A percentile compares a stretch with the other conserved stretches of the same genome.
Conservation (phyloP, 148 eudicot species). For the Chenopodium berlandieri region DNA sequence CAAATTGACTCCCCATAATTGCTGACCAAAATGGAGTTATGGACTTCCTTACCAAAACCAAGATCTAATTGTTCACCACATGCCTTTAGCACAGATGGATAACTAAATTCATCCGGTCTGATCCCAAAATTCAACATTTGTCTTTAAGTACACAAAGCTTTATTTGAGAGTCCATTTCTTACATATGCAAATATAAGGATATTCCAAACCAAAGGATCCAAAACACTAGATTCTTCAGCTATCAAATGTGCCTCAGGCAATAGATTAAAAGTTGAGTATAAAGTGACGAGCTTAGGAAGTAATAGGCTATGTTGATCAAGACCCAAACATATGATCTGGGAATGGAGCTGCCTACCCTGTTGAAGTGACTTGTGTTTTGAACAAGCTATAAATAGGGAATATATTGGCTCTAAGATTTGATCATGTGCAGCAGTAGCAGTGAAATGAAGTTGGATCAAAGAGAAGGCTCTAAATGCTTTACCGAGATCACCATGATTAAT, state of each 20-base stretch:
- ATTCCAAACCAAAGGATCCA: conserved; percentile 72
- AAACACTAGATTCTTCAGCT: conserved; percentile 42
- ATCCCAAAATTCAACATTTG: conserved; percentile 57
- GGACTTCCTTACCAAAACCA: conserved; percentile 55
- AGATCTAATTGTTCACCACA: conserved; percentile 63
- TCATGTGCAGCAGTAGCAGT: conserved; percentile 32
- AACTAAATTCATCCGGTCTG: conserved; percentile 66
- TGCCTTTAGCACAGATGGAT: conserved; percentile 75
- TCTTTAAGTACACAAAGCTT: conserved; percentile 52
- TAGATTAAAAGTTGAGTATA: conserved; percentile 49
- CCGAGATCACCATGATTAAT: conserved; percentile 47
- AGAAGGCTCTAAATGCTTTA: conserved; percentile 54
- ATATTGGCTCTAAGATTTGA: conserved; percentile 42
- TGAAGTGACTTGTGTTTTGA: conserved; percentile 38
- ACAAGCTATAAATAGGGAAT: conserved; percentile 57
- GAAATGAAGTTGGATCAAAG: conserved; percentile 41
- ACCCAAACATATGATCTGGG: conserved; percentile 50
- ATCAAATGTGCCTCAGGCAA: conserved; percentile 54
- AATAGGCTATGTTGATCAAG: conserved; percentile 41
- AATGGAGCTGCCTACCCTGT: conserved; percentile 71
- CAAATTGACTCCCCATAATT: conserved; percentile 36
- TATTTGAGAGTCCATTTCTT: conserved; percentile 42
- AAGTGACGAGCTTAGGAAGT: conserved; percentile 56
- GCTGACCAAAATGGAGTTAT: conserved; percentile 42
- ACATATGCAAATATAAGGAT: conserved; percentile 63